Evolutionary conservation across 257 asterid genomes (phyloP).

Genomic region (Capsicum baccatum): DNA sequence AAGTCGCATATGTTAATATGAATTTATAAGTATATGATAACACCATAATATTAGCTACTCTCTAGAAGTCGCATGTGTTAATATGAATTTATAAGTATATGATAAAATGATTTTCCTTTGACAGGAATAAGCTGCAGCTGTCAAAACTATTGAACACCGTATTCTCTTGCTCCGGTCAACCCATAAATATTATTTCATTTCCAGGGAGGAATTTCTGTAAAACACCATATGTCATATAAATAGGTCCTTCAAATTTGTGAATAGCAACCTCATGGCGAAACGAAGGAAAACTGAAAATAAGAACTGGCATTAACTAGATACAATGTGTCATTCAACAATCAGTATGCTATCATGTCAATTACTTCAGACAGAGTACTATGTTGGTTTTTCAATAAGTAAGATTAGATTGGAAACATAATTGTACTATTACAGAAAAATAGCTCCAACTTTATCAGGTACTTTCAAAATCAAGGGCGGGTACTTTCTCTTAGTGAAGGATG

Average conservation of each 20-base stretch:
- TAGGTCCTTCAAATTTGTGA: too few species aligned
- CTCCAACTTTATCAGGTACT: not conserved
- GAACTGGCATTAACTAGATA: too few species aligned
- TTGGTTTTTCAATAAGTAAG: not conserved
- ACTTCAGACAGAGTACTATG: too few species aligned
- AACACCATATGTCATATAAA: too few species aligned
- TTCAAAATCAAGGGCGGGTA: not conserved
- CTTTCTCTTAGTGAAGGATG: not conserved
- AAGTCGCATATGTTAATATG: not conserved
- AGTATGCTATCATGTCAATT: too few species aligned
- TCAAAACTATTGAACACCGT: not conserved
- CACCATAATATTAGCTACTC: not conserved
- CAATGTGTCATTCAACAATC: too few species aligned
- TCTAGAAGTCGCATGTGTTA: not conserved
- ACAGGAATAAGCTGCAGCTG: too few species aligned
- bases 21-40: not conserved
- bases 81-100: not conserved
- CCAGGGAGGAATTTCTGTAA: not conserved
- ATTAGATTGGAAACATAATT: not conserved
- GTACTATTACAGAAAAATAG: not conserved
- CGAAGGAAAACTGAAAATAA: too few species aligned
- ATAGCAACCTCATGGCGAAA: too few species aligned
- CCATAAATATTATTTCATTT: not conserved
- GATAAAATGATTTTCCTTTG: slow-evolving; percentile 2
- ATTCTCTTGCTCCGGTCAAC: not conserved